These are phyloP conservation scores for Hortiboletus flavorubellus DNA, from an alignment of 768 basidiomycete species.

Conservation along the genomic window DNA sequence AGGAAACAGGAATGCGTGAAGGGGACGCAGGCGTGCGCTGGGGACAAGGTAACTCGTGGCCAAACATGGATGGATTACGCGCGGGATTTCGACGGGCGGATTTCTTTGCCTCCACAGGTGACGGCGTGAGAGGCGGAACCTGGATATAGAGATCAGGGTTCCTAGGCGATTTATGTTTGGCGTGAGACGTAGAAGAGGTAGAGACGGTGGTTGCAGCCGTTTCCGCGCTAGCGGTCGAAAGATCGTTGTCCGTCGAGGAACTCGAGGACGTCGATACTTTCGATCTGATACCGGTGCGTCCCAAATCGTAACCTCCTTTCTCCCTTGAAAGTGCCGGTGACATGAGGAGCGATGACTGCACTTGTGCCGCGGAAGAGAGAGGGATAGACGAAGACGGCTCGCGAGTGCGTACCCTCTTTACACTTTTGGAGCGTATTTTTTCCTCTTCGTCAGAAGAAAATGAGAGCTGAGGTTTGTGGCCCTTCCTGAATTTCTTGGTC, in stretches of 20 bases:
- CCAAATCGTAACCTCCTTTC: slow-evolving; percentile 13
- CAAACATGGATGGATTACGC: slow-evolving; percentile 66
- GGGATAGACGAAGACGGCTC: slow-evolving; percentile 34
- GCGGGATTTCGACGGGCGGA: slow-evolving; percentile 41
- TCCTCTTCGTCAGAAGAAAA: slow-evolving; percentile 78
- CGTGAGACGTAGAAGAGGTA: slow-evolving; percentile 10
- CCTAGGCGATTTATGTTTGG: slow-evolving; percentile 23
- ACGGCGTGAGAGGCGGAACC: slow-evolving; percentile 18
- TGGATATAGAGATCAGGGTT: slow-evolving; percentile 15
- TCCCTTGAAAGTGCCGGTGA: slow-evolving; percentile 15
- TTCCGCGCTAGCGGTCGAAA: slow-evolving; percentile 32
- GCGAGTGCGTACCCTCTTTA: slow-evolving; percentile 55
- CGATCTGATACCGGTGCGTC: slow-evolving; percentile 18
- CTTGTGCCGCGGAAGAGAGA: slow-evolving; percentile 21
- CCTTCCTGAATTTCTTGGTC: slow-evolving; percentile 30
- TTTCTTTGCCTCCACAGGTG: slow-evolving; percentile 27
- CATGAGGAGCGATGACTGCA: slow-evolving; percentile 21
- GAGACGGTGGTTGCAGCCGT: slow-evolving; percentile 30
- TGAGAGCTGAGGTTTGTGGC: slow-evolving; percentile 40
- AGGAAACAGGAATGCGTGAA: slow-evolving; percentile 30
- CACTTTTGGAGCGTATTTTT: slow-evolving; percentile 52
- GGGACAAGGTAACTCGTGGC: slow-evolving; percentile 56
- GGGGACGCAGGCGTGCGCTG: slow-evolving; percentile 33
- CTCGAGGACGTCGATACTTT: slow-evolving; percentile 27
- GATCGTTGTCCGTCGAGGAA: slow-evolving; percentile 33